Conservation (phyloP, 495 filamentous ascomycete genomes). For the Xylaria telfairii region DNA sequence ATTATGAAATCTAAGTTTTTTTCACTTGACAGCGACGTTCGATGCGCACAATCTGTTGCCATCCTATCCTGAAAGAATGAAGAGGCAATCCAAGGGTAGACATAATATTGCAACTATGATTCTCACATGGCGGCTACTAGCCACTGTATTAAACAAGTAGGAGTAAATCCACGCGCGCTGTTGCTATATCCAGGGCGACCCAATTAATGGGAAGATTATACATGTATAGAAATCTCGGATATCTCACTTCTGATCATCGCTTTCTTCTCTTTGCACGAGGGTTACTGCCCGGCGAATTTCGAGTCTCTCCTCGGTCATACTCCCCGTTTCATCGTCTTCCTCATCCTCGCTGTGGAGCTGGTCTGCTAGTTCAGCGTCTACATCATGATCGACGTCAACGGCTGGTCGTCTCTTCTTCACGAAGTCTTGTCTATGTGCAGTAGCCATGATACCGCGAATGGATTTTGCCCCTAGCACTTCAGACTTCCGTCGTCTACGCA, state of each 20-base stretch:
- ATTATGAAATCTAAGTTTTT: background rate
- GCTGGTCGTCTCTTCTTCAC: conserved; percentile 68
- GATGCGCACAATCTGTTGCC: background rate
- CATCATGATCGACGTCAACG: background rate
- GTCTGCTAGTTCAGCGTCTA: conserved; percentile 16
- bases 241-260: conserved; percentile 17
- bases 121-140: background rate
- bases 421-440: conserved; percentile 88
- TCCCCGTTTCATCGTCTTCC: conserved; percentile 43
- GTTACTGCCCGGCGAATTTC: conserved; percentile 24
- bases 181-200: background rate
- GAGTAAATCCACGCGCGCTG: background rate
- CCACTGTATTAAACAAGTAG: background rate
- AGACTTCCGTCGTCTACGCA: conserved; percentile 43
- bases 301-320: conserved; percentile 40
- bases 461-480: conserved; percentile 54
- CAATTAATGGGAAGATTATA: background rate
- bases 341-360: conserved; percentile 41
- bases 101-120: background rate
- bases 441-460: conserved; percentile 63
- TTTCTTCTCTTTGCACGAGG: conserved; percentile 23
- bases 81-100: background rate
- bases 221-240: background rate
- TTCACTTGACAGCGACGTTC: background rate
- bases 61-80: background rate